A percentile compares a stretch with the other conserved stretches of the same genome.
phyloP scores from a whole-genome alignment of 768 basidiomycete species.

The Agaricus bisporus region DNA sequence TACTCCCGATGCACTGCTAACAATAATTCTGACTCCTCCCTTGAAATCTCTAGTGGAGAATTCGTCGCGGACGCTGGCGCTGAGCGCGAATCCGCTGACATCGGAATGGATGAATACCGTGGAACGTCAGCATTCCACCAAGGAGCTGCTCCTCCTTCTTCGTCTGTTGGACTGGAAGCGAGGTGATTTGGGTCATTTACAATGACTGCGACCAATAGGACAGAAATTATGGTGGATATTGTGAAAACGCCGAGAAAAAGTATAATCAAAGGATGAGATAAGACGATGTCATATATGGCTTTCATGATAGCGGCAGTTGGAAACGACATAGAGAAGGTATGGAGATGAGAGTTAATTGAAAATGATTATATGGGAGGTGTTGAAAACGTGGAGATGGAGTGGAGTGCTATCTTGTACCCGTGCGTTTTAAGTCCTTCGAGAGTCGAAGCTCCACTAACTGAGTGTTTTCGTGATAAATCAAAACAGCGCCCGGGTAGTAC shows the following conservation, averaged over 20 bases:
- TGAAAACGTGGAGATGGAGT: too few relatives aligned
- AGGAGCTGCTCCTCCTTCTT: neutral
- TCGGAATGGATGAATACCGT: neutral
- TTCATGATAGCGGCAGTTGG: neutral
- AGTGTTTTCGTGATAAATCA: too few relatives aligned
- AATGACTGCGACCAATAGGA: neutral
- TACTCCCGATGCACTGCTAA: slow-evolving; percentile 2
- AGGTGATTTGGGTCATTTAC: neutral
- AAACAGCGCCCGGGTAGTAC: too few relatives aligned
- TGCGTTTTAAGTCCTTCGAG: too few relatives aligned
- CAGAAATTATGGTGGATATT: neutral
- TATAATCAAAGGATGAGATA: neutral
- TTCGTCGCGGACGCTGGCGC: neutral
- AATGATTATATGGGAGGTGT: neutral
- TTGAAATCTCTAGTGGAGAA: neutral
- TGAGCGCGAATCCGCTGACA: neutral
- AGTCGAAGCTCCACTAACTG: too few relatives aligned
- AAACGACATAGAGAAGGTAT: neutral
- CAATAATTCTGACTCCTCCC: neutral
- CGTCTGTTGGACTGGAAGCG: neutral
- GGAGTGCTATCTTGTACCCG: too few relatives aligned
- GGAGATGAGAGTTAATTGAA: neutral
- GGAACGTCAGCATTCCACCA: neutral
- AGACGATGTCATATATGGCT: neutral
- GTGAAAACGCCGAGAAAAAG: neutral